These are phyloP conservation scores for Metschnikowia santaceciliae DNA, from an alignment of 805 yeast genomes.

Conservation along the genomic window DNA sequence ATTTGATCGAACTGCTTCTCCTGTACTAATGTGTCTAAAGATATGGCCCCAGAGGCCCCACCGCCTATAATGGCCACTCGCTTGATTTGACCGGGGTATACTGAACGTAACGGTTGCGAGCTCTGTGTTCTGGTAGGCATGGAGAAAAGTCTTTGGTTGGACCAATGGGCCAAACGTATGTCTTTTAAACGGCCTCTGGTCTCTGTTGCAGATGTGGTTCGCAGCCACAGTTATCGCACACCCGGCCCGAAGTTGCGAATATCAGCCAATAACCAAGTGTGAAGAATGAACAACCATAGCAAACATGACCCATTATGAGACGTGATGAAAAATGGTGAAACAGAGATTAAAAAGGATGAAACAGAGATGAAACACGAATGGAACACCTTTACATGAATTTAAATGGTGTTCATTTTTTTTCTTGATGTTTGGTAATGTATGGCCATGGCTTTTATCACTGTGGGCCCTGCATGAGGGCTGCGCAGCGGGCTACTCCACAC, in stretches of 20 bases:
- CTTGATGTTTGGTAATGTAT: not conserved
- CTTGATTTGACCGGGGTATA: conserved; percentile 12
- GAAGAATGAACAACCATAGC: no score
- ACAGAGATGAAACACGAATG: no score
- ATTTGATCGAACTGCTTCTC: conserved; percentile 32
- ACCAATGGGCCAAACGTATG: not conserved
- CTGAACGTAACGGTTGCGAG: not conserved
- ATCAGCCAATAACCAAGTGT: no score
- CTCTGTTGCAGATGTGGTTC: conserved; percentile 7
- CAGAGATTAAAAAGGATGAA: no score
- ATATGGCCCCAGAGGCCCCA: conserved; percentile 48
- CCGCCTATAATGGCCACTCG: conserved; percentile 46
- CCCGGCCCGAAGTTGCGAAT: conserved; percentile 1
- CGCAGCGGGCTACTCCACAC: no score
- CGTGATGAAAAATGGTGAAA: no score
- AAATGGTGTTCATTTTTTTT: no score
- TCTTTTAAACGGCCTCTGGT: not conserved
- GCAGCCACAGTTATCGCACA: conserved; percentile 13
- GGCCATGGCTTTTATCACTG: not conserved
- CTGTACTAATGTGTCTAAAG: conserved; percentile 34
- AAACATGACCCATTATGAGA: no score
- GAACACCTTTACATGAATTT: no score
- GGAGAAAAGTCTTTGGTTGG: not conserved
- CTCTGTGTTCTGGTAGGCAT: not conserved
- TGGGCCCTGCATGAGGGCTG: not conserved